Conservation (phyloP, 129 eudicot genomes). For the Chrysanthemum lavandulifolium region DNA sequence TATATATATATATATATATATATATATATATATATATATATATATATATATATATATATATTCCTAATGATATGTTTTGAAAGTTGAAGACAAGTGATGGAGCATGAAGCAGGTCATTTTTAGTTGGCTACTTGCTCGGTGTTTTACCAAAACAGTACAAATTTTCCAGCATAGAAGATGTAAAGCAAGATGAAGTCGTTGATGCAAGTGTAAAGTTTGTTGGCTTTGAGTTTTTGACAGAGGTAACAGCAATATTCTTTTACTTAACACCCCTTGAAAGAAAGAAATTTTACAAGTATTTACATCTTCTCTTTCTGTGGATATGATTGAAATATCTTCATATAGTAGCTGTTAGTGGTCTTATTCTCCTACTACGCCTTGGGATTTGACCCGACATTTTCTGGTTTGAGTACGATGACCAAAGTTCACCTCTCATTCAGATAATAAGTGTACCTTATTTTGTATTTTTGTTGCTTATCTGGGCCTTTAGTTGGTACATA, state of each 20-base stretch:
- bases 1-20: no score
- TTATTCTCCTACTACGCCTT: not conserved
- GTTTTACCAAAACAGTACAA: constrained; percentile 59
- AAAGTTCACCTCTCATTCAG: not conserved
- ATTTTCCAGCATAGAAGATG: constrained; percentile 41
- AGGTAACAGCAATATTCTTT: constrained; percentile 39
- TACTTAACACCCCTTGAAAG: not conserved
- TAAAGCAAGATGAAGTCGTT: constrained; percentile 36
- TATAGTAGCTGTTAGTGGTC: not conserved
- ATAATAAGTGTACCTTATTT: not conserved
- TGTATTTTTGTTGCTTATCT: no score
- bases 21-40: no score
- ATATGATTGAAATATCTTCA: no score
- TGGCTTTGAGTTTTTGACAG: constrained; percentile 55
- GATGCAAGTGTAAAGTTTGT: constrained; percentile 58
- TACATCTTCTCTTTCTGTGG: not conserved
- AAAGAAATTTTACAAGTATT: not conserved
- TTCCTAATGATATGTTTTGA: no score
- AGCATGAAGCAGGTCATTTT: constrained; percentile 84
- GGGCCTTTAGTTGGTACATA: not conserved
- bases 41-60: no score
- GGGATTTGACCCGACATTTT: not conserved
- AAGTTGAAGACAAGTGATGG: constrained; percentile 41
- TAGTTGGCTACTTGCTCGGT: constrained; percentile 74
- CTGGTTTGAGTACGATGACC: not conserved